These are phyloP conservation scores for Colletotrichum chlorophyti DNA, from an alignment of 2,329 filamentous ascomycete genomes.

Conservation along the genomic window DNA sequence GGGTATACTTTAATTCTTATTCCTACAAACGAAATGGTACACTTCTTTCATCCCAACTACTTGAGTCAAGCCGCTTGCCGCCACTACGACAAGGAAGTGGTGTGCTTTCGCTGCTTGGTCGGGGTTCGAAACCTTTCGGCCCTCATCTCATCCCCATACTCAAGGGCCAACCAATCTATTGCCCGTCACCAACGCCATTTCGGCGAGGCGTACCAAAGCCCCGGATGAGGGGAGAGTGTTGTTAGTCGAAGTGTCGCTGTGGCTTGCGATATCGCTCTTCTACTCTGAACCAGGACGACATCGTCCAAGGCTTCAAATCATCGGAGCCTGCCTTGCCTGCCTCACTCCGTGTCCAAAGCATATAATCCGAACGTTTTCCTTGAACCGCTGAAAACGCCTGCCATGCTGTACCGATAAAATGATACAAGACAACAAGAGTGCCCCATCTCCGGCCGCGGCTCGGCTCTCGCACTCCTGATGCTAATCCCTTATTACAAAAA, in stretches of 20 bases:
- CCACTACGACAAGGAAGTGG: background rate
- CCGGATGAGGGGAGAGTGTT: slow-evolving; percentile 20
- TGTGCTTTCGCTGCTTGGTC: background rate
- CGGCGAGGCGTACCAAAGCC: background rate
- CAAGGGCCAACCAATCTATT: slow-evolving; percentile 15
- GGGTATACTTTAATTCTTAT: slow-evolving; percentile 13
- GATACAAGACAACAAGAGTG: slow-evolving; percentile 20
- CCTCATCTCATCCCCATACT: background rate
- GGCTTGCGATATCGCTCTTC: background rate
- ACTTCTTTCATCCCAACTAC: background rate
- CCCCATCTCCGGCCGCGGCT: slow-evolving; percentile 5
- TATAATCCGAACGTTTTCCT: slow-evolving; percentile 7
- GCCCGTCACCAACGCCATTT: background rate
- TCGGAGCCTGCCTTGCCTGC: background rate
- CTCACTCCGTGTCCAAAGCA: slow-evolving; percentile 6
- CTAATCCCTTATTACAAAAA: background rate
- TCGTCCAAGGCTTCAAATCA: background rate
- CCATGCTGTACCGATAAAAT: slow-evolving; percentile 25
- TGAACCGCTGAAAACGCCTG: slow-evolving; percentile 25
- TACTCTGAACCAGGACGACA: background rate
- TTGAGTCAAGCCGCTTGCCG: slow-evolving; percentile 6
- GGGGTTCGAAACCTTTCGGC: background rate
- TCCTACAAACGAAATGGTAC: slow-evolving; percentile 29
- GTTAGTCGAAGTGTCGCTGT: background rate
- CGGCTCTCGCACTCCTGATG: slow-evolving; percentile 8